Evolutionary conservation across 2,329 filamentous ascomycete species (phyloP).

Genomic region (Cladophialophora yegresii): DNA sequence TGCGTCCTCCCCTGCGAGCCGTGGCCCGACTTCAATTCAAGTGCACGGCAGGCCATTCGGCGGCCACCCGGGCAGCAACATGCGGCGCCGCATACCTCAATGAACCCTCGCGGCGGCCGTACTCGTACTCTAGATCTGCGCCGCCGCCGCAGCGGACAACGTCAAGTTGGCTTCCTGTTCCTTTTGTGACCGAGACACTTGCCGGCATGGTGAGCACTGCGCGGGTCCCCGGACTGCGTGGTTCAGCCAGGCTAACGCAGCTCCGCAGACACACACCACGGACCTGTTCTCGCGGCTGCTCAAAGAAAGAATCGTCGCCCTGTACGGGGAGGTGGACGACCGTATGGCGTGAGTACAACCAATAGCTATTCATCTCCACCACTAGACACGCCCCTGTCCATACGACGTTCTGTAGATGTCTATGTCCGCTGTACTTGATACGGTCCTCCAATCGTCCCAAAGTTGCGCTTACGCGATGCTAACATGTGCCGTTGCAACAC

Average conservation of each 20-base stretch:
- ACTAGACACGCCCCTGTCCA: background rate
- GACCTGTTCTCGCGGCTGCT: conserved; percentile 81
- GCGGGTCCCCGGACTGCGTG: background rate
- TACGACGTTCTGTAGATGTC: background rate
- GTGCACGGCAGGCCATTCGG: conserved; percentile 14
- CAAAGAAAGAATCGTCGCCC: conserved; percentile 56
- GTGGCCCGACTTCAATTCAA: conserved; percentile 17
- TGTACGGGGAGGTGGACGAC: conserved; percentile 90
- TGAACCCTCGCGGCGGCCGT: conserved; percentile 9
- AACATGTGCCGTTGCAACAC: background rate
- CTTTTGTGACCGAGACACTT: conserved; percentile 34
- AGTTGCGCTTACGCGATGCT: background rate
- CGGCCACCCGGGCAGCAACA: background rate
- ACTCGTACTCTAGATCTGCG: conserved; percentile 7
- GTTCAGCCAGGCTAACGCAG: background rate
- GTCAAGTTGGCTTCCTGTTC: conserved; percentile 33
- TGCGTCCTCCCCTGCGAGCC: conserved; percentile 26
- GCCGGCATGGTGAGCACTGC: conserved; percentile 29
- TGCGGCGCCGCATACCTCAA: conserved; percentile 11
- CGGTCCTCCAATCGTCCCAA: background rate
- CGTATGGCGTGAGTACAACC: conserved; percentile 48
- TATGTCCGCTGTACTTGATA: background rate
- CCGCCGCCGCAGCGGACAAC: background rate
- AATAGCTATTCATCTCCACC: background rate
- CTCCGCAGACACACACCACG: conserved; percentile 52